Conservation (phyloP, 176 grass and related monocot genomes). For the Themeda triandra region DNA sequence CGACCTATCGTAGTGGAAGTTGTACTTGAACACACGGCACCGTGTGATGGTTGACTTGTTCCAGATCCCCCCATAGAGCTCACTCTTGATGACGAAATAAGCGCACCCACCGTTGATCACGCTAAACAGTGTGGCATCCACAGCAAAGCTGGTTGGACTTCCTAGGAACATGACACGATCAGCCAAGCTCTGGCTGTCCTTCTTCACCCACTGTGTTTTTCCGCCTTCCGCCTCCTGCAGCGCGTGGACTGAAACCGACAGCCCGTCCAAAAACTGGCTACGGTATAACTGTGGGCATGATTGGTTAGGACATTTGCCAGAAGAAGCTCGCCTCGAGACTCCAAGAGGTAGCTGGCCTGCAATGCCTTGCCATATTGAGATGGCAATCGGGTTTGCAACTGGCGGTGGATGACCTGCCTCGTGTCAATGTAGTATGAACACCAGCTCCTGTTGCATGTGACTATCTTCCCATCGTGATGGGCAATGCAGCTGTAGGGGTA, state of each 20-base stretch:
- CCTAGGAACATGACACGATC: conserved; percentile 2
- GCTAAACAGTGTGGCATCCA: background rate
- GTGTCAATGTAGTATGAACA: too few species aligned
- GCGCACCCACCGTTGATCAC: background rate
- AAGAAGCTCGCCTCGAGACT: background rate
- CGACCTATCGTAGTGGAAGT: background rate
- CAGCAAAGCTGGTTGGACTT: background rate
- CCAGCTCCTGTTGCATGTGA: accelerated
- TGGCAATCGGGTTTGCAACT: background rate
- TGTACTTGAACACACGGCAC: background rate
- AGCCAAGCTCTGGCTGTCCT: background rate
- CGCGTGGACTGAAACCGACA: too few species aligned
- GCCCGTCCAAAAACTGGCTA: too few species aligned
- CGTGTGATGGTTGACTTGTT: background rate
- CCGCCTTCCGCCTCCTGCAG: too few species aligned
- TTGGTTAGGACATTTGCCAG: too few species aligned
- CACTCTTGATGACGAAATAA: background rate
- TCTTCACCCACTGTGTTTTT: too few species aligned
- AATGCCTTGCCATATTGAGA: background rate
- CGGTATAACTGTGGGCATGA: too few species aligned
- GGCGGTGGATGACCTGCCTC: background rate
- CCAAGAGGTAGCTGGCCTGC: background rate
- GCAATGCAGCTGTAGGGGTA: background rate
- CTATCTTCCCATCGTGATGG: background rate
- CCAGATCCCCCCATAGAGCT: background rate